phyloP scores from a whole-genome alignment of 1,284 basidiomycete genomes.

The Marasmius tenuissimus region DNA sequence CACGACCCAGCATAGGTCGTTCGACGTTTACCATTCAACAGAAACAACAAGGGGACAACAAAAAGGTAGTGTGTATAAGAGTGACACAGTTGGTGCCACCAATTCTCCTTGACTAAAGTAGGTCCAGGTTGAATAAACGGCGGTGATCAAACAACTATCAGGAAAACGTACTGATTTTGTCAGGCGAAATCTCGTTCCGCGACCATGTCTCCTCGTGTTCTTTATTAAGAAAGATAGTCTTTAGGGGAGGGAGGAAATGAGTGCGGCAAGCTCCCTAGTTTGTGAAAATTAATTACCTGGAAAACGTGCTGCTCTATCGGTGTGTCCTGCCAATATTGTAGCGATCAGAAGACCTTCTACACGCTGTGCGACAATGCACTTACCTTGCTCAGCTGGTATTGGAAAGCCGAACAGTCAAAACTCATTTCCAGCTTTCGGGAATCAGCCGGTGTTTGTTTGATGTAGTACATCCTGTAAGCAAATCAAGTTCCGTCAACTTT shows the following conservation, averaged over 20 bases:
- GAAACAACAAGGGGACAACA: slow-evolving; percentile 14
- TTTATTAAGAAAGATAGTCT: slow-evolving; percentile 20
- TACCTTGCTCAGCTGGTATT: slow-evolving; percentile 12
- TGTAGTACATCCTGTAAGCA: slow-evolving; percentile 33
- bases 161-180: slow-evolving; percentile 12
- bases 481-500: background rate
- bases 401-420: slow-evolving; percentile 28
- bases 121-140: background rate
- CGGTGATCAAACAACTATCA: background rate
- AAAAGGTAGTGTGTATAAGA: slow-evolving; percentile 17
- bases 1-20: slow-evolving; percentile 16
- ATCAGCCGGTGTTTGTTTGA: slow-evolving; percentile 39
- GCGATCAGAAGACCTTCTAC: background rate
- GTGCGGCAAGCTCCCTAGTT: background rate
- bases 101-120: slow-evolving; percentile 8
- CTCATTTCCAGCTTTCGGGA: slow-evolving; percentile 41
- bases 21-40: slow-evolving; percentile 12
- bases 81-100: slow-evolving; percentile 20
- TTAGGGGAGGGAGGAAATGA: background rate
- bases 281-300: slow-evolving; percentile 4
- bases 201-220: slow-evolving; percentile 15
- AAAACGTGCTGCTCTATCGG: slow-evolving; percentile 13
- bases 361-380: background rate
- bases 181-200: slow-evolving; percentile 13
- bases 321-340: background rate